These are phyloP conservation scores for Colletotrichum lupini DNA, from an alignment of 2,329 filamentous ascomycete genomes.

Conservation along the genomic window DNA sequence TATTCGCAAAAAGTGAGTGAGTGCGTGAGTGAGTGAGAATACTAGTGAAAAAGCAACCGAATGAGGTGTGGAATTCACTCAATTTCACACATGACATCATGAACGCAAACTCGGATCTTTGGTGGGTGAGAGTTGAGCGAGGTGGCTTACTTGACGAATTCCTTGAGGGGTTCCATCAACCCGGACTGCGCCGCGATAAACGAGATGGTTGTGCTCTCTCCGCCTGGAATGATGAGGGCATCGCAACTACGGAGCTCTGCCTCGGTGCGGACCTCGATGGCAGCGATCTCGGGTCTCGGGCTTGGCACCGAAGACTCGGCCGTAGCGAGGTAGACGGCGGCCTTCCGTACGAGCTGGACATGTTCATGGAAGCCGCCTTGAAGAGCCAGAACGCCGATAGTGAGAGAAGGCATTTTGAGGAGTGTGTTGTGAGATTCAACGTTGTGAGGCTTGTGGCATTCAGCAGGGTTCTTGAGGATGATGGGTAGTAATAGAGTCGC, in stretches of 20 bases:
- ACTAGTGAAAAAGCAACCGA: background rate
- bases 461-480: background rate
- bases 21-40: background rate
- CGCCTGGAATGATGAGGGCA: conserved; percentile 89
- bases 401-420: conserved; percentile 45
- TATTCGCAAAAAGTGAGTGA: background rate
- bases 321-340: conserved; percentile 62
- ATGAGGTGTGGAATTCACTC: background rate
- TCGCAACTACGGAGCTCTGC: conserved; percentile 78
- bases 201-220: conserved; percentile 94
- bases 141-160: conserved; percentile 85
- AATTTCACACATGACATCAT: conserved; percentile 10
- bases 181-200: conserved; percentile 85
- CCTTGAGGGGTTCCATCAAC: conserved; percentile 83
- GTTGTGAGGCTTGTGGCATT: background rate
- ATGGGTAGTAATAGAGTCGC: background rate
- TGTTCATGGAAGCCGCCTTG: conserved; percentile 96
- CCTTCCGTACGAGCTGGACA: conserved; percentile 77
- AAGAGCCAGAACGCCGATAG: conserved; percentile 75
- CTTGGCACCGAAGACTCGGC: conserved; percentile 35
- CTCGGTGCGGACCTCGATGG: conserved; percentile 80
- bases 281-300: conserved; percentile 60
- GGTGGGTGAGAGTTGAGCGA: background rate
- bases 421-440: background rate
- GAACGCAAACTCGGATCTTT: background rate